Conservation (phyloP, 352 stramenopile species). For the Phytophthora aleatoria region DNA sequence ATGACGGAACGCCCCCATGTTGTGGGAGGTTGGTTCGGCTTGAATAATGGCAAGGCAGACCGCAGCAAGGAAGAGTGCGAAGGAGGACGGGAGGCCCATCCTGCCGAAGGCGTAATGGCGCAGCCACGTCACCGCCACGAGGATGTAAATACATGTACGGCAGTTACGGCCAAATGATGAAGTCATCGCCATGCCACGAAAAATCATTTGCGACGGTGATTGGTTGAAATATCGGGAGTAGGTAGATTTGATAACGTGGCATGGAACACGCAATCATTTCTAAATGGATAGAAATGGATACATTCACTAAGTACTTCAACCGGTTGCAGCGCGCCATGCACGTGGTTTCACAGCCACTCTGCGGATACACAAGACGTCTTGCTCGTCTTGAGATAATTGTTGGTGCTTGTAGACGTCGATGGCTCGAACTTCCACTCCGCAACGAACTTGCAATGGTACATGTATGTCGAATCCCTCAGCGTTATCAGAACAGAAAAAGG, state of each 20-base stretch:
- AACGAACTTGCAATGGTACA: no score
- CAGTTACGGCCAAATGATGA: not conserved
- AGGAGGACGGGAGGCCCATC: slow-evolving; percentile 17
- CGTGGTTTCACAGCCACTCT: no score
- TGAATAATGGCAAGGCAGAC: not conserved
- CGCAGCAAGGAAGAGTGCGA: slow-evolving; percentile 15
- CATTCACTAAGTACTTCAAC: not conserved
- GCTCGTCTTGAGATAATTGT: no score
- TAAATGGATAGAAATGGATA: not conserved
- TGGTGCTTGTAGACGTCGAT: not conserved
- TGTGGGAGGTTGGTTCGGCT: not conserved
- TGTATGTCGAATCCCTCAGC: not conserved
- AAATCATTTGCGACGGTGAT: not conserved
- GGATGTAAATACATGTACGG: no score
- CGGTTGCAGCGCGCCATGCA: no score
- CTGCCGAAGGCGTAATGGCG: not conserved
- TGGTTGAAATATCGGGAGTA: not conserved
- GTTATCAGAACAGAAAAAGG: slow-evolving; percentile 14
- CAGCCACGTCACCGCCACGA: not conserved
- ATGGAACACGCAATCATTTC: slow-evolving; percentile 14
- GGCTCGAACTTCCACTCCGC: not conserved
- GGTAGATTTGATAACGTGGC: slow-evolving; percentile 27
- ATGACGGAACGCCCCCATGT: slow-evolving; percentile 36
- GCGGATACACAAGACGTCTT: no score
- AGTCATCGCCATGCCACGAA: slow-evolving; percentile 8